Evolutionary conservation across 352 stramenopile genomes (phyloP), one percentile per base, ranked within the genome.

Genomic region (Thalassiosira hispida): DNA sequence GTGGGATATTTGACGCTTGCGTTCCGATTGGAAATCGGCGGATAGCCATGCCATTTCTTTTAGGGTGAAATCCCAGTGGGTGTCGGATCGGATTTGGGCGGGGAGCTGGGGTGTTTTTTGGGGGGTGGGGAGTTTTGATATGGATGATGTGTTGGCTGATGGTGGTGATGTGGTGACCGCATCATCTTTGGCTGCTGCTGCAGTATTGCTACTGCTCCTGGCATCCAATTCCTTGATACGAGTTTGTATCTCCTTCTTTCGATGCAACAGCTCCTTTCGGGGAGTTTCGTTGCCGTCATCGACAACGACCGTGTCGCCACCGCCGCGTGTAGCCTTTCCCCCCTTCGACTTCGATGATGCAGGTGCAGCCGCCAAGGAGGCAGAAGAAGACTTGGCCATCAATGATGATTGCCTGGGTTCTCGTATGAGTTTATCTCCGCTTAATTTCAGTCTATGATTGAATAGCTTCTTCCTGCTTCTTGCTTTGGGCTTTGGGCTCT

Each of bases 41-140:
- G 80, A 86, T 3, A 94, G 79, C 89, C 89, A 93, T 47, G 83
- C 77, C 66, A 92, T 81, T 80, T 94, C 89, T 68, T 94, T 94
- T 56, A 92, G 79, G 22, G 86, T 65, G 83, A 88, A 93, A 65
- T 92, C 86, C 77, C 82, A 91, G 59, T 94, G 89, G 25, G 76
- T 84, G 73, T 94, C 89, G n/a, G 64, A 77, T 40, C 76, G 66
- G 40, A 22, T n/a, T 22, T 33, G 7, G 57, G 23, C 27, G 7
- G 64, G 64, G 59, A 46, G 55, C 12, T 9, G 59, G 31, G 49
- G n/a, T 12, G 59, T 22, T 29, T 51, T 22, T n/a, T 29, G 12
- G 16, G 46, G 1, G 47, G 70, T n/a, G 47, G 72, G 22, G 6
- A 61, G 51, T 40, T 4, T n/a, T 18, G 23, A 56, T 35, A 38